Conservation (phyloP, 805 yeast species). For the Candida cerambycidarum region DNA sequence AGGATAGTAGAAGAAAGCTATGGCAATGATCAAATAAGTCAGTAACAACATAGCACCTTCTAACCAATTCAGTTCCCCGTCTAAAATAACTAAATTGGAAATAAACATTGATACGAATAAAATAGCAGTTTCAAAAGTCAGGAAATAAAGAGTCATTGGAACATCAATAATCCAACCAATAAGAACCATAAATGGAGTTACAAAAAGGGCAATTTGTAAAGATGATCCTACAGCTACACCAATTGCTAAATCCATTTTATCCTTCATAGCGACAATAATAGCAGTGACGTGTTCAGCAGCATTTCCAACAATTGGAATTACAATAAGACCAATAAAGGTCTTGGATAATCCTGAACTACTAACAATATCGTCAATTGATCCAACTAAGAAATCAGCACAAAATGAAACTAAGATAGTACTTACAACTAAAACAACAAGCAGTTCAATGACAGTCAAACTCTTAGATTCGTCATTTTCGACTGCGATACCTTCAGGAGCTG, state of each 20-base stretch:
- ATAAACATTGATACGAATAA: constrained; percentile 87
- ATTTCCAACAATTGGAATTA: constrained; percentile 95
- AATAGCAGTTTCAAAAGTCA: constrained; percentile 91
- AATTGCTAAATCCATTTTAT: constrained; percentile 95
- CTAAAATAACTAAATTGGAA: constrained; percentile 81
- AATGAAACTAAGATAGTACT: constrained; percentile 81
- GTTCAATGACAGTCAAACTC: constrained; percentile 51
- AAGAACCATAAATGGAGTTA: constrained; percentile 92
- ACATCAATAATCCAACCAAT: constrained; percentile 90
- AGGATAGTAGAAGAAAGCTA: constrained; percentile 90
- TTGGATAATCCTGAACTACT: constrained; percentile 82
- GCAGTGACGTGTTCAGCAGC: constrained; percentile 99
- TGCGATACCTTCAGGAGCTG: constrained; percentile 20
- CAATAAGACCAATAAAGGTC: constrained; percentile 90
- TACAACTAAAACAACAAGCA: constrained; percentile 55
- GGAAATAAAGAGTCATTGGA: constrained; percentile 90
- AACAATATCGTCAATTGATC: constrained; percentile 88
- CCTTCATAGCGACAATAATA: constrained; percentile 88
- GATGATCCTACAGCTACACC: constrained; percentile 97
- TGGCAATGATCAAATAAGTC: constrained; percentile 81
- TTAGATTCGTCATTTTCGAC: constrained; percentile 19
- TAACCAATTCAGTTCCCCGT: constrained; percentile 95
- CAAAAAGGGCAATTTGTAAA: constrained; percentile 90
- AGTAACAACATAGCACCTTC: constrained; percentile 93
- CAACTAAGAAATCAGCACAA: constrained; percentile 92